Evolutionary conservation across 441 rosid genomes (phyloP), one percentile per base, ranked within the genome.

Genomic region (Euphorbia schlechtendalii): DNA sequence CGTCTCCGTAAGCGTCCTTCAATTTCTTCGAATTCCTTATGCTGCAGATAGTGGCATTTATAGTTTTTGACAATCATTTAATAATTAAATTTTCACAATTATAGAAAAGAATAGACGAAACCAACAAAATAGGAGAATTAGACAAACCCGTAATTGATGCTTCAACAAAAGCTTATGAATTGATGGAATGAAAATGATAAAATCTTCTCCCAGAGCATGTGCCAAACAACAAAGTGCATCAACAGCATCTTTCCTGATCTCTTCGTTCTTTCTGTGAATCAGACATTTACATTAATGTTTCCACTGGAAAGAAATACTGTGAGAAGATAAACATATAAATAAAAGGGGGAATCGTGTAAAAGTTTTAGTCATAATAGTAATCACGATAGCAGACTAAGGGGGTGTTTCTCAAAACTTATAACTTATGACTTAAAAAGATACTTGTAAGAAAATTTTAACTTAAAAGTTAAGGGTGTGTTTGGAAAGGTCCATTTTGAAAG

Each of bases 191-290:
- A 95, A 92, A 79, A 95, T 86, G 73, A 90, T 88, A 74, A 95
- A 95, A 73, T 95, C 98, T 82, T 86, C 98, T 68, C 99, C 99
- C 52, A 95, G 93, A 75, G 99, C 93, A 82, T 90, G 89, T 59
- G 98, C 98, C 80, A 95, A 82, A 80, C 99, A 90, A 79, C 99
- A 95, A 66, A 95, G 88, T 58, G 98, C 98, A 77, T 95, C 96
- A 46, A 95, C 96, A 73, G 96, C 96, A 82, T 95, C 99, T 73
- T 90, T 86, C 63, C 96, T 79, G 15, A 95, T 84, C 77, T 95
- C 99, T 70, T 85, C 96, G 74, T 81, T 84, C 77, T 84, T 92
- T 80, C 99, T 95, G 84, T 54, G 63, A 73, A 72, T n/a, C 43
- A 66, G 59, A 41, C 63, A 15, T 41, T 49, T 8, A 72, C 10